Evolutionary conservation across 805 yeast species (phyloP), one percentile per base, ranked within the genome.

Genomic region (Kuraishia piskuri): DNA sequence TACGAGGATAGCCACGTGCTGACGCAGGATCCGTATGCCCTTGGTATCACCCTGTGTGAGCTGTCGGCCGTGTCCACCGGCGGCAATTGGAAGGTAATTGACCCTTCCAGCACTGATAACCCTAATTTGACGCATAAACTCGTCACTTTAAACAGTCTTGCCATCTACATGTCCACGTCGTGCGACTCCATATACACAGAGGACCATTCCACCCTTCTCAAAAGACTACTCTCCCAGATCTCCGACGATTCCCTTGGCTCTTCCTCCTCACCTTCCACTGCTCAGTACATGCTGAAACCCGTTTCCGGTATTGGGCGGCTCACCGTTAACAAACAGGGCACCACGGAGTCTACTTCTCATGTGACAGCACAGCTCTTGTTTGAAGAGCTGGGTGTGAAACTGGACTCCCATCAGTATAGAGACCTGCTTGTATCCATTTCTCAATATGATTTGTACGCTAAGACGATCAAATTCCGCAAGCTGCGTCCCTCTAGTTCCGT

Each of bases 31-130:
- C 96, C 97, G 2, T 88, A 88, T 59, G 76, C 97, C 0, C 69
- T 90, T 44, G 99, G 99, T 3, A 60, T 90, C 19, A 86, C 95
- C 0, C 75, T 94, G 50, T 79, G 81, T 46, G 98, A 94, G 68
- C 74, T 94, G 46, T 89, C 97, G 0, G 98, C 97, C 0, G 87
- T 90, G 0, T 89, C 97, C 1, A 84, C 98, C 0, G 91, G 92
- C 67, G 84, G 78, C 26, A 70, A 78, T 37, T 94, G 98, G 98
- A 31, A 31, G 14, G 40, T 31, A 12, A n/a, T 25, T 25, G 31
- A 25, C 10, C 31, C 31, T 25, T 7, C 31, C 40, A 31, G 31
- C 31, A 31, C n/a, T 31, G 14, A 31, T 31, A 69, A 76, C 22
- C 94, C 96, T 1, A 84, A 86, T 20, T 92, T 92, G 66, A 82